Conservation (phyloP, 495 filamentous ascomycete genomes). For the Neurospora sp. region DNA sequence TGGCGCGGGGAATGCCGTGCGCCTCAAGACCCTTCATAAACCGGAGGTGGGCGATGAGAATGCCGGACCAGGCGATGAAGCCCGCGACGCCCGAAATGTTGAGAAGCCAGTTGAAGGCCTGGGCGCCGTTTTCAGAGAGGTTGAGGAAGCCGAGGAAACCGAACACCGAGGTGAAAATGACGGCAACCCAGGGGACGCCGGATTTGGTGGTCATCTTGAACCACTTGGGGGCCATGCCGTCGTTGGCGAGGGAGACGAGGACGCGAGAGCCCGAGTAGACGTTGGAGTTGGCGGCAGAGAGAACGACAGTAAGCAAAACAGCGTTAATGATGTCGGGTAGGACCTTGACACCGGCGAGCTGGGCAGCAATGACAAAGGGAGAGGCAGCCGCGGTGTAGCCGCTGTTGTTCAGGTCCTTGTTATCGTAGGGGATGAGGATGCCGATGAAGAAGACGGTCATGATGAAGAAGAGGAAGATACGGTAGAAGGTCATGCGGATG, state of each 20-base stretch:
- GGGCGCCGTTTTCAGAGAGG: slow-evolving; percentile 32
- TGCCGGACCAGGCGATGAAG: slow-evolving; percentile 55
- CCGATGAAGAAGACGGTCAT: slow-evolving; percentile 57
- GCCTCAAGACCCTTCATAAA: slow-evolving; percentile 50
- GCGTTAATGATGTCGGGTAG: slow-evolving; percentile 64
- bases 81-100: slow-evolving; percentile 58
- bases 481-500: slow-evolving; percentile 46
- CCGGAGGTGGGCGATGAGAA: slow-evolving; percentile 48
- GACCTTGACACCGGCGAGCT: slow-evolving; percentile 50
- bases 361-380: slow-evolving; percentile 60
- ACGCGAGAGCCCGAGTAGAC: slow-evolving; percentile 55
- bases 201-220: slow-evolving; percentile 25
- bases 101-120: slow-evolving; percentile 47
- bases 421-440: slow-evolving; percentile 50
- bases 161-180: slow-evolving; percentile 29
- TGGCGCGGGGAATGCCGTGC: slow-evolving; percentile 42
- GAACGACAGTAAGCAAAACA: slow-evolving; percentile 53
- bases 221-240: slow-evolving; percentile 48
- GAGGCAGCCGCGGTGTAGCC: slow-evolving; percentile 47
- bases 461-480: slow-evolving; percentile 57
- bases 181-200: slow-evolving; percentile 35
- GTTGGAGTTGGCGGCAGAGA: slow-evolving; percentile 45
- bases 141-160: slow-evolving; percentile 48
- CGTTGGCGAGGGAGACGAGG: slow-evolving; percentile 50
- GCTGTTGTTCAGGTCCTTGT: slow-evolving; percentile 37